A percentile compares a stretch with the other conserved stretches of the same genome.
Conservation (phyloP, 2,329 filamentous ascomycete species). For the Exophiala viscosa region DNA sequence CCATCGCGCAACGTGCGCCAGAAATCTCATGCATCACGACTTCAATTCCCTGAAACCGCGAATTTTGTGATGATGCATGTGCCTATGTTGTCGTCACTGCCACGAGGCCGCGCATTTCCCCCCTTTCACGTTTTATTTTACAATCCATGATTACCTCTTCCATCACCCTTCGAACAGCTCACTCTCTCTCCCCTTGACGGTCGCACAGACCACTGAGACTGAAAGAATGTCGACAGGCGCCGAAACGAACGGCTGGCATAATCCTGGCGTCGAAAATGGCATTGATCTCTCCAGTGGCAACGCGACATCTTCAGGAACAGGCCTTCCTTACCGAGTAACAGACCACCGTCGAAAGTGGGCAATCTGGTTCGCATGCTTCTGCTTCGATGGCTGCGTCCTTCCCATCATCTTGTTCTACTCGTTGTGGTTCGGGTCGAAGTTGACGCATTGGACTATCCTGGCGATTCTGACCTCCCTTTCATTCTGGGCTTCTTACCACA, state of each 20-base stretch:
- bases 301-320: not conserved
- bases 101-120: not conserved
- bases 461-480: not conserved
- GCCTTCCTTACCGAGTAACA: not conserved
- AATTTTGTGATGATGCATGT: no score
- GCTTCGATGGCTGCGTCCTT: constrained; percentile 2
- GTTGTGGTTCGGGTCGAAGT: not conserved
- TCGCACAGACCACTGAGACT: no score
- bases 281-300: not conserved
- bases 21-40: not conserved
- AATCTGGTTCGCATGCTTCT: constrained; percentile 2
- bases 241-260: no score
- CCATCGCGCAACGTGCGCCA: not conserved
- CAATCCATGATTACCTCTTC: no score
- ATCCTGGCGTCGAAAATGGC: not conserved
- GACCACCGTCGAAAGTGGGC: not conserved
- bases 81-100: no score
- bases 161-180: no score
- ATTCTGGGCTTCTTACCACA: constrained; percentile 4
- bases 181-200: no score
- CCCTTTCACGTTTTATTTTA: not conserved
- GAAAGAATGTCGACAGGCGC: no score
- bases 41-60: no score
- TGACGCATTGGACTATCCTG: constrained; percentile 3
- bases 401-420: constrained; percentile 3